Evolutionary conservation across 768 basidiomycete genomes (phyloP), one percentile per base, ranked within the genome.

Genomic region (Porpolomopsis calyptriformis): DNA sequence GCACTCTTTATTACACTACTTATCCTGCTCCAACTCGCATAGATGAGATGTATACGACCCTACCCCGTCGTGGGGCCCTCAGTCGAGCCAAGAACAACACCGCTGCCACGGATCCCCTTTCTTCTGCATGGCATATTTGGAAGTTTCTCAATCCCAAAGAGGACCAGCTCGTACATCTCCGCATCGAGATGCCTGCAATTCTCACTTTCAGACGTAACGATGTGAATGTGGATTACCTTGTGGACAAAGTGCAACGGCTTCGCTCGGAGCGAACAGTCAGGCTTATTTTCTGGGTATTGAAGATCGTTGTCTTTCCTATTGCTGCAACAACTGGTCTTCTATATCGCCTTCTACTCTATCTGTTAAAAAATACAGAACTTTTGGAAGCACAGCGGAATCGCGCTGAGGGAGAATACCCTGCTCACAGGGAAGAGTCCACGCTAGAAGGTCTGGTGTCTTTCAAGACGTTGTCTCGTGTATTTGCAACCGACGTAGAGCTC

Each of bases 351-450:
- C 68, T 94, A 6, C 69, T 89, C 8, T 92, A 92, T 58, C 71
- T 99, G 2, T 68, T 97, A 50, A 94, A 93, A 66, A 83, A 94
- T 52, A 79, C 89, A 0, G 92, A 99, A 48, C 75, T 92, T 1
- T 72, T 96, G 27, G 92, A 92, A 55, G 85, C 87, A 2, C 89
- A 92, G 55, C 72, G 82, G 33, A 73, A 83, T 57, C 72, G 77
- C 25, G 66, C 67, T 1, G 77, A 76, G 27, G 56, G 67, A 1
- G 71, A 72, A 49, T 52, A 60, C 6, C 36, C 50, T 6, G 50
- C 57, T 4, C 40, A 54, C 14, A 60, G 65, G 43, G 59, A 60
- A 36, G 52, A 42, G 16, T 62, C 57, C 42, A 45, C 65, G 2
- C 58, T 78, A 10, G 66, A 74, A 44, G 65, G 61, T 20, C 57